A percentile compares a stretch with the other conserved stretches of the same genome.
phyloP scores from a whole-genome alignment of 305 asterid species.

The Fraxinus xanthoxyloides region DNA sequence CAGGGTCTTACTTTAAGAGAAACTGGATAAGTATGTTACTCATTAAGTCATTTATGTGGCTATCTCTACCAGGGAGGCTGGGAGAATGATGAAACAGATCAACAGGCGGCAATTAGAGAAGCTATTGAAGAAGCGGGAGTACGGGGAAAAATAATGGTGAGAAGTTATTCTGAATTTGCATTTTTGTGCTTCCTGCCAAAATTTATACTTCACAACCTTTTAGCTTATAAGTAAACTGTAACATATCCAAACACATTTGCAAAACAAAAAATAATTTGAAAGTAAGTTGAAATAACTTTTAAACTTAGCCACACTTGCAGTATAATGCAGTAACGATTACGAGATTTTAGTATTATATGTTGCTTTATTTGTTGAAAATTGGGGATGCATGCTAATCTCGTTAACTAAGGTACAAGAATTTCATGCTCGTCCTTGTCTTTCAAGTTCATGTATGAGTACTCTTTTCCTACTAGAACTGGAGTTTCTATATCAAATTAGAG shows the following conservation, averaged over 20 bases:
- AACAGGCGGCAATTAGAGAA: constrained; percentile 66
- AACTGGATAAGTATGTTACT: background rate
- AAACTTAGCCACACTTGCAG: background rate
- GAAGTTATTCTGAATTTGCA: constrained; percentile 2
- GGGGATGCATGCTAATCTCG: background rate
- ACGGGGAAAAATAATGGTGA: constrained; percentile 59
- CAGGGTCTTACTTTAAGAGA: background rate
- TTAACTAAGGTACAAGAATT: background rate
- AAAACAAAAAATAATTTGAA: background rate
- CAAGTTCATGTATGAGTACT: background rate
- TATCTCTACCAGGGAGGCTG: constrained; percentile 56
- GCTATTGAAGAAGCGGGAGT: constrained; percentile 81
- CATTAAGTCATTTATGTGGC: background rate
- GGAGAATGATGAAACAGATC: constrained; percentile 73
- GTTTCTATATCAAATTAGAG: background rate
- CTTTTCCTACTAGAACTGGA: background rate
- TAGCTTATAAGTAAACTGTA: background rate
- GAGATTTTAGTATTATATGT: background rate
- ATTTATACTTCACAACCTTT: background rate
- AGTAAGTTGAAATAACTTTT: background rate
- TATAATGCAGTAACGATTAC: background rate
- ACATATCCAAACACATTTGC: background rate
- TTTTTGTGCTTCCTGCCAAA: background rate
- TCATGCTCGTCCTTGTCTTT: background rate
- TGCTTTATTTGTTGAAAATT: background rate